Conservation (phyloP, 306 rosid genomes). For the Vicia sativa region DNA sequence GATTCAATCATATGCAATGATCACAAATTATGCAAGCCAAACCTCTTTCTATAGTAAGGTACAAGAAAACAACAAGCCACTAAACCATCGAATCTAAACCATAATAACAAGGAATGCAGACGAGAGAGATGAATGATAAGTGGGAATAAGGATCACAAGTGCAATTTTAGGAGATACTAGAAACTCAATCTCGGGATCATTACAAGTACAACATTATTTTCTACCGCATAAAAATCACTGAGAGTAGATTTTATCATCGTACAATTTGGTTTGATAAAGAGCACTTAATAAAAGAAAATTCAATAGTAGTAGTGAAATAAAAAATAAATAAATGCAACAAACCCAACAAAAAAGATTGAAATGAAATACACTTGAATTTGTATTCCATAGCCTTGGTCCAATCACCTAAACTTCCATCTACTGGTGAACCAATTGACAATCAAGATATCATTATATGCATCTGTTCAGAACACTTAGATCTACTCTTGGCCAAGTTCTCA, state of each 20-base stretch:
- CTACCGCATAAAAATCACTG: conserved; percentile 22
- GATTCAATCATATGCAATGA: conserved; percentile 16
- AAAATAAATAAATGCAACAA: too few relatives aligned
- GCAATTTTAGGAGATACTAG: conserved; percentile 11
- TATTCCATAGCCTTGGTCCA: too few relatives aligned
- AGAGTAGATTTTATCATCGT: conserved; percentile 26
- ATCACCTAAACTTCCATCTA: too few relatives aligned
- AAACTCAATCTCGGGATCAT: background rate
- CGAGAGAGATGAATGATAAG: background rate
- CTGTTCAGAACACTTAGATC: too few relatives aligned
- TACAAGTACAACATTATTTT: conserved; percentile 34
- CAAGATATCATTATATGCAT: too few relatives aligned
- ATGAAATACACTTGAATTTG: too few relatives aligned
- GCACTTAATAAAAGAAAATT: too few relatives aligned
- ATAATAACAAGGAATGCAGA: background rate
- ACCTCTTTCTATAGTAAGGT: background rate
- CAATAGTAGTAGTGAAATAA: too few relatives aligned
- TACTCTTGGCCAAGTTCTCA: too few relatives aligned
- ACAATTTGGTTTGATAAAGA: too few relatives aligned
- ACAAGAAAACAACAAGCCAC: background rate
- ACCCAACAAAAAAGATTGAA: too few relatives aligned
- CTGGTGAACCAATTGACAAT: too few relatives aligned
- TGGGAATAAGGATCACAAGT: conserved; percentile 21
- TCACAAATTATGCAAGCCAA: background rate
- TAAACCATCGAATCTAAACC: conserved; percentile 27